Evolutionary conservation across 2,329 filamentous ascomycete genomes (phyloP).

Genomic region (Trichophyton benhamiae): DNA sequence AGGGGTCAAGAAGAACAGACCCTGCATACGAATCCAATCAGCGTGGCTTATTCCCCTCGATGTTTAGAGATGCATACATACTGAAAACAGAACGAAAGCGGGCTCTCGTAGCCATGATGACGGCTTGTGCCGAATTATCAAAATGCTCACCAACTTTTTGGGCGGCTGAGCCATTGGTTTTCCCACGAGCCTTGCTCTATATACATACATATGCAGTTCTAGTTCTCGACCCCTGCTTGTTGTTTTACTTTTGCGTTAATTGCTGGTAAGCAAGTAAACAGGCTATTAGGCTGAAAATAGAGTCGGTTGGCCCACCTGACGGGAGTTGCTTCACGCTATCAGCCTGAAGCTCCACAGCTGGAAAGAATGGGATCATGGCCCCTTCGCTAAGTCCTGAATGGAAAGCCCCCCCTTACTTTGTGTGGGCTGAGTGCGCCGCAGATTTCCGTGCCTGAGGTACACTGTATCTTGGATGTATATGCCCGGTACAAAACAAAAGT

Average conservation of each 20-base stretch:
- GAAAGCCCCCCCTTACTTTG: background rate
- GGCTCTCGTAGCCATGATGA: background rate
- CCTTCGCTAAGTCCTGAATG: background rate
- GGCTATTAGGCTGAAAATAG: background rate
- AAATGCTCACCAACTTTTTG: background rate
- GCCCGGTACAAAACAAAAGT: background rate
- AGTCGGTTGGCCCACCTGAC: background rate
- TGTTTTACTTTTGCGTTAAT: background rate
- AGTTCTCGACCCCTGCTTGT: background rate
- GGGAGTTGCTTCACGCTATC: background rate
- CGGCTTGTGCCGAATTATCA: background rate
- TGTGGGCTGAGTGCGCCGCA: background rate
- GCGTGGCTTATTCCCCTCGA: background rate
- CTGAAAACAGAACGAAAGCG: background rate
- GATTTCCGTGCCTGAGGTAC: background rate
- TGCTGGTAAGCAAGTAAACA: background rate
- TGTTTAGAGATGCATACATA: background rate
- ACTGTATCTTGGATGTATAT: background rate
- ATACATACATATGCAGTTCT: background rate
- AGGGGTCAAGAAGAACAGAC: background rate
- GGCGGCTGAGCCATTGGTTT: background rate
- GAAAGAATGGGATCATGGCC: background rate
- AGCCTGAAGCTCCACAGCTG: background rate
- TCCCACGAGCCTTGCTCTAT: background rate
- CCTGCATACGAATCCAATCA: background rate